These are phyloP conservation scores for Nidularia pulvinata DNA, from an alignment of 768 basidiomycete species.

Conservation along the genomic window DNA sequence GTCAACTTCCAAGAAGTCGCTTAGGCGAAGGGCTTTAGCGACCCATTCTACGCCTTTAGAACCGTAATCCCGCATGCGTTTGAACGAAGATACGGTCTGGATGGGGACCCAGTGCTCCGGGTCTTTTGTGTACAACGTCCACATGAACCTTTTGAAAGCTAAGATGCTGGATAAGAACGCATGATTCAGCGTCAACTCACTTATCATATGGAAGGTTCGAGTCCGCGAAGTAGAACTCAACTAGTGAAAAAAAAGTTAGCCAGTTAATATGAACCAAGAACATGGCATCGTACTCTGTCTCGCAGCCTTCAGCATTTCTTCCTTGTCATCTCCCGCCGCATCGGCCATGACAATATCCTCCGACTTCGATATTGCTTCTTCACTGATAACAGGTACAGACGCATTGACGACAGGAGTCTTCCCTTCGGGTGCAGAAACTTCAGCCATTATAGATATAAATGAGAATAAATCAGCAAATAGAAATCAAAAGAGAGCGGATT, in stretches of 20 bases:
- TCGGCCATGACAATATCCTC: conserved; percentile 16
- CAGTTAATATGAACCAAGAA: neutral
- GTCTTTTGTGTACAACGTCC: conserved; percentile 82
- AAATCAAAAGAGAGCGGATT: conserved; percentile 4
- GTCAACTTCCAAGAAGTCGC: conserved; percentile 69
- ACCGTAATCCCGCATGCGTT: conserved; percentile 80
- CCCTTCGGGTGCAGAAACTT: conserved; percentile 12
- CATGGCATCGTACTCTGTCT: conserved; percentile 47
- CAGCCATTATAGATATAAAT: conserved; percentile 17
- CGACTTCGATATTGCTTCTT: conserved; percentile 6
- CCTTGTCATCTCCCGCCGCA: conserved; percentile 29
- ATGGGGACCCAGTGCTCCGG: conserved; percentile 91
- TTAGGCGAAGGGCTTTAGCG: conserved; percentile 57
- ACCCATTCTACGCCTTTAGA: conserved; percentile 68
- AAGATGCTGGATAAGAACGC: neutral
- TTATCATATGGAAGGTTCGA: conserved; percentile 94
- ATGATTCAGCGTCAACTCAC: conserved; percentile 28
- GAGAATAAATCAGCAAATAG: neutral
- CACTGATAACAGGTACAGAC: neutral
- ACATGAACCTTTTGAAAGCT: conserved; percentile 76
- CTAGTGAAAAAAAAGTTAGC: conserved; percentile 32
- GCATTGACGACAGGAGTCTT: conserved; percentile 6
- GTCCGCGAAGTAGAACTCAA: conserved; percentile 97
- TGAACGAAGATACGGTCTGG: conserved; percentile 87
- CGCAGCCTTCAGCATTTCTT: conserved; percentile 44